Conservation (phyloP, 2,329 filamentous ascomycete species). For the Coniosporium tulheliwenetii region DNA sequence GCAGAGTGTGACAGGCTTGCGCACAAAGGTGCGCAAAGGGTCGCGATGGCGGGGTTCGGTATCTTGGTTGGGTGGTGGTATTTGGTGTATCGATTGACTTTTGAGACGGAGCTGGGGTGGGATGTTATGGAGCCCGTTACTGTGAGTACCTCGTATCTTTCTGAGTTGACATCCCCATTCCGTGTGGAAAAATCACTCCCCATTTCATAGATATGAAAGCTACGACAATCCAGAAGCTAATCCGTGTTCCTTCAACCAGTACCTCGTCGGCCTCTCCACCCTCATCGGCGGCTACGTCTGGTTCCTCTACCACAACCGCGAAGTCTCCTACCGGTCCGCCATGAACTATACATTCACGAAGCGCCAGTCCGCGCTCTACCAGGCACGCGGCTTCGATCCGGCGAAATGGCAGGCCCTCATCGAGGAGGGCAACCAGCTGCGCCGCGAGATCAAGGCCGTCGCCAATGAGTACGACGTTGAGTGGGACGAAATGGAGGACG, state of each 20-base stretch:
- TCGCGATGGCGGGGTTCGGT: constrained; percentile 67
- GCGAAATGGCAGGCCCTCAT: constrained; percentile 63
- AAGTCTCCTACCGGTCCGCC: constrained; percentile 73
- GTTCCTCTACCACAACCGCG: constrained; percentile 85
- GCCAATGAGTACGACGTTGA: constrained; percentile 82
- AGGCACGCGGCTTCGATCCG: constrained; percentile 58
- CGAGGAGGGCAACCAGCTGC: constrained; percentile 61
- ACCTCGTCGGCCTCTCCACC: constrained; percentile 70
- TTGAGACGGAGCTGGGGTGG: constrained; percentile 67
- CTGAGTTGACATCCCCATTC: neutral
- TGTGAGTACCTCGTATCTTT: constrained; percentile 11
- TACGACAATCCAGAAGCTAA: no score
- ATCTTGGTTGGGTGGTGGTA: constrained; percentile 67
- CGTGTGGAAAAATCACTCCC: no score
- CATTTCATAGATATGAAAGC: no score
- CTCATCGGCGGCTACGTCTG: constrained; percentile 85
- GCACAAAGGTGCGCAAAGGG: constrained; percentile 58
- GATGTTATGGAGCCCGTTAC: constrained; percentile 84
- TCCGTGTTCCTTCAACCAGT: constrained; percentile 20
- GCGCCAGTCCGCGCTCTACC: constrained; percentile 63
- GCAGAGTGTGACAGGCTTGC: constrained; percentile 66
- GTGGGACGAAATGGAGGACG: constrained; percentile 65
- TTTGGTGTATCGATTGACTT: constrained; percentile 54
- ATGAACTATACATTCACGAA: constrained; percentile 75
- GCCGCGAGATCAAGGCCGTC: constrained; percentile 64